These are phyloP conservation scores for Candida easanensis DNA, from an alignment of 805 yeast genomes.

Conservation along the genomic window DNA sequence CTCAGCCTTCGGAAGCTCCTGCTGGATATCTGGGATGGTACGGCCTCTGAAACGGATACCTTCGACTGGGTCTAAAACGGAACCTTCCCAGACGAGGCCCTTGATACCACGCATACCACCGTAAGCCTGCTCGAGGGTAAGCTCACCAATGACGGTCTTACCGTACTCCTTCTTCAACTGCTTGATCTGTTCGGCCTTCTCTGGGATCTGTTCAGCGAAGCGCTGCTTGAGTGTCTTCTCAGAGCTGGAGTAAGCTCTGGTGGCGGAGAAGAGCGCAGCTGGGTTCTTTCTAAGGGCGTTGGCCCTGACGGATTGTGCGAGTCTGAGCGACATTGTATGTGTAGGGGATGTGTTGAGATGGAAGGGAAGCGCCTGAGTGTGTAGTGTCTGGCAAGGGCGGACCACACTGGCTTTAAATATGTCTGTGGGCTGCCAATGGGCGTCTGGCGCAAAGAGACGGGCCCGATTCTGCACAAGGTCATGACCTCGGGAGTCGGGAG, in stretches of 20 bases:
- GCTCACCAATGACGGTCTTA: constrained; percentile 66
- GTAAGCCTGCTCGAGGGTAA: constrained; percentile 74
- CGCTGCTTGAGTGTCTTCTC: constrained; percentile 83
- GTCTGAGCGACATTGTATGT: constrained; percentile 17
- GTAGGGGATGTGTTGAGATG: neutral
- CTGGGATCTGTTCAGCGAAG: constrained; percentile 89
- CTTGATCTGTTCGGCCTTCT: constrained; percentile 84
- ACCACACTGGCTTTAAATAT: neutral
- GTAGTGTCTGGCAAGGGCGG: neutral
- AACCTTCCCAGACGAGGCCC: constrained; percentile 87
- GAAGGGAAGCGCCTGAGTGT: no score
- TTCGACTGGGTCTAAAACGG: constrained; percentile 79
- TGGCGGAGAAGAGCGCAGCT: constrained; percentile 14
- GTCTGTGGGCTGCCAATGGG: constrained; percentile 1
- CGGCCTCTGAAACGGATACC: constrained; percentile 85
- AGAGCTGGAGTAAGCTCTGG: constrained; percentile 27
- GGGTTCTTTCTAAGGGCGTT: constrained; percentile 13
- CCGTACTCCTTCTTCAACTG: constrained; percentile 85
- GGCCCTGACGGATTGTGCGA: constrained; percentile 16
- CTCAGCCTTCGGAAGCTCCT: constrained; percentile 70
- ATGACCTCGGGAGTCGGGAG: constrained; percentile 5
- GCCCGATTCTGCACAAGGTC: constrained; percentile 16
- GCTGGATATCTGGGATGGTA: constrained; percentile 77
- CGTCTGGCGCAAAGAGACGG: constrained; percentile 13
- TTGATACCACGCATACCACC: constrained; percentile 92